Evolutionary conservation across 2,329 filamentous ascomycete species (phyloP).

Genomic region (Pseudopyrenochaeta lycopersici): DNA sequence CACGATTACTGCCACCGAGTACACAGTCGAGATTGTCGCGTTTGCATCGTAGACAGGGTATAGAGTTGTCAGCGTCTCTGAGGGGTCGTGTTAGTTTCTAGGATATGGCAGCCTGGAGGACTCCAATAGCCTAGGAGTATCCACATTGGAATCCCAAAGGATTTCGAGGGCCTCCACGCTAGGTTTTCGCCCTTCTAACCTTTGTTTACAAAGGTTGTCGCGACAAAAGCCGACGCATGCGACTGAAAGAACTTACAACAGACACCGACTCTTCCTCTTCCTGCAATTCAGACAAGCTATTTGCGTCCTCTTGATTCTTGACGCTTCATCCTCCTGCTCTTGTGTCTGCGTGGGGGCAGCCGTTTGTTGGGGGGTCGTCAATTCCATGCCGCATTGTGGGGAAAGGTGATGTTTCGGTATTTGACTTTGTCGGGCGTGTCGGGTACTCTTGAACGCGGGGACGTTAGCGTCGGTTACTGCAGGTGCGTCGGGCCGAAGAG

Average conservation of each 20-base stretch:
- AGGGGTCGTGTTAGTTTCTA: conserved; percentile 5
- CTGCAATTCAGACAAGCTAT: conserved; percentile 46
- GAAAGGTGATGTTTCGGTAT: conserved; percentile 13
- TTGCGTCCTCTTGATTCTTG: conserved; percentile 32
- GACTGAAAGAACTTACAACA: conserved; percentile 40
- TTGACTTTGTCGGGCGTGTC: conserved; percentile 12
- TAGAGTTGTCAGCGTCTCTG: conserved; percentile 59
- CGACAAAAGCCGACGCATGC: conserved; percentile 6
- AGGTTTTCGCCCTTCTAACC: not conserved
- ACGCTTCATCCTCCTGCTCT: conserved; percentile 20
- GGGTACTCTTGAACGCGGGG: conserved; percentile 18
- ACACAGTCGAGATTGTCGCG: conserved; percentile 67
- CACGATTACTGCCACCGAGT: conserved; percentile 67
- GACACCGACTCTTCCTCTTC: conserved; percentile 51
- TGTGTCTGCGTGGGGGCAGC: conserved; percentile 12
- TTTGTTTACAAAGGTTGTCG: not conserved
- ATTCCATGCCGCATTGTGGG: conserved; percentile 20
- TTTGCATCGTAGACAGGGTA: conserved; percentile 66
- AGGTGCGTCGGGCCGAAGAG: conserved; percentile 7
- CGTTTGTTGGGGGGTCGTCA: conserved; percentile 17
- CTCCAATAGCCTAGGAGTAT: not conserved
- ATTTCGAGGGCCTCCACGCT: not conserved
- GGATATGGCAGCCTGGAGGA: not conserved
- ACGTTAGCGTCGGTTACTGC: conserved; percentile 13
- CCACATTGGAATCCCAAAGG: not conserved